Conservation (phyloP, 2,329 filamentous ascomycete species). For the Aspergillus transmontanensis region DNA sequence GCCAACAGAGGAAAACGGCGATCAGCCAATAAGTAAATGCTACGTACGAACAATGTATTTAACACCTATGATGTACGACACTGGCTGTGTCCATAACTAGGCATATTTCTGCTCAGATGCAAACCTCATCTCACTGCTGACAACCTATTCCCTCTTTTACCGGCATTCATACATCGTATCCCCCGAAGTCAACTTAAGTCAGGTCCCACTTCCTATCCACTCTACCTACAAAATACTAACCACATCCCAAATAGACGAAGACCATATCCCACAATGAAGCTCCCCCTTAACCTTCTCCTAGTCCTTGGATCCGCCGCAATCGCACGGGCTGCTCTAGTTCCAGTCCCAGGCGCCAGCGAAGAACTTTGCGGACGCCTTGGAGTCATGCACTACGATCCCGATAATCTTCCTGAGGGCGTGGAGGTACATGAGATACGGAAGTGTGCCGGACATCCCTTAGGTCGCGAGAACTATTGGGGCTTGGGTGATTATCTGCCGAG, state of each 20-base stretch:
- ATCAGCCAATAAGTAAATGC: neutral
- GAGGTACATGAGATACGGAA: neutral
- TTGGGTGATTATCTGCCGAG: neutral
- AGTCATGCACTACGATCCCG: neutral
- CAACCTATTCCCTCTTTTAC: neutral
- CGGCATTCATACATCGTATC: neutral
- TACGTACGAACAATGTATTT: neutral
- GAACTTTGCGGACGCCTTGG: neutral
- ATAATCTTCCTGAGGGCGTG: neutral
- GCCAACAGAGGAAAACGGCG: no score
- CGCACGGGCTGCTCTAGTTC: no score
- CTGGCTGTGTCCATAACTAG: neutral
- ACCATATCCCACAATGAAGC: neutral
- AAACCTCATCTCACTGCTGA: neutral
- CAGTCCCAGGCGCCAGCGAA: neutral
- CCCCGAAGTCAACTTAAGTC: neutral
- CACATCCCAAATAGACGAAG: neutral
- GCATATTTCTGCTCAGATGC: neutral
- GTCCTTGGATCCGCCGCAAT: neutral
- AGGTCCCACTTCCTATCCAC: fast-evolving
- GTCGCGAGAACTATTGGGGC: neutral
- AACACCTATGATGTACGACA: neutral
- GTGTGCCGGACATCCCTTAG: neutral
- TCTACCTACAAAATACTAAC: neutral
- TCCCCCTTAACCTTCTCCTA: neutral